Conservation (phyloP, 2,329 filamentous ascomycete species). For the Aspergillus ruber region DNA sequence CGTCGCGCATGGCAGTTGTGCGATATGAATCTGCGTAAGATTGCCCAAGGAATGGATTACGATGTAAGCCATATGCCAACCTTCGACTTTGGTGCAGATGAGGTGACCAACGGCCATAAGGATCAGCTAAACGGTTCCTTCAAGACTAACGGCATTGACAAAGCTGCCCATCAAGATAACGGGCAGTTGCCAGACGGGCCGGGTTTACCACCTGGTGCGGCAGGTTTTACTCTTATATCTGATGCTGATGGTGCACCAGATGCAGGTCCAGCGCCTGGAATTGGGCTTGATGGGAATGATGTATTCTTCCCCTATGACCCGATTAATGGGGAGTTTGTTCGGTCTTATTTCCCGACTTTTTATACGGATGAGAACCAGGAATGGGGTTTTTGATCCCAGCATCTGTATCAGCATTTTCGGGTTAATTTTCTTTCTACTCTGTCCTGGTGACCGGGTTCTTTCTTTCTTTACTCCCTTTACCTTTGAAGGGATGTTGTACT, state of each 20-base stretch:
- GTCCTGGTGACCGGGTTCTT: too few species aligned
- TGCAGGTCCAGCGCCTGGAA: background rate
- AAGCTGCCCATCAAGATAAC: too few species aligned
- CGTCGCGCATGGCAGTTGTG: conserved; percentile 39
- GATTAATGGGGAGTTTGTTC: conserved; percentile 33
- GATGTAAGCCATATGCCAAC: conserved; percentile 30
- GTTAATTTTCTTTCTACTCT: too few species aligned
- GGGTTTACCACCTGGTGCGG: too few species aligned
- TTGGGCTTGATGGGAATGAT: conserved; percentile 11
- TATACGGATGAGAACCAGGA: conserved; percentile 14
- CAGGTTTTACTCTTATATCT: too few species aligned
- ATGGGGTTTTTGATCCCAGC: background rate
- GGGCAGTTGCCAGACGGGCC: too few species aligned
- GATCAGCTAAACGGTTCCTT: background rate
- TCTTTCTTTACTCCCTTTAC: too few species aligned
- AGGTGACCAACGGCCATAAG: conserved; percentile 5
- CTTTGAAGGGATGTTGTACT: too few species aligned
- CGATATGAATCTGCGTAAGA: conserved; percentile 28
- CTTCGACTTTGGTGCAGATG: conserved; percentile 10
- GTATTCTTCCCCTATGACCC: conserved; percentile 34
- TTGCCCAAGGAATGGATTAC: conserved; percentile 29
- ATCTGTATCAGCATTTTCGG: too few species aligned
- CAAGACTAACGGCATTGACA: background rate
- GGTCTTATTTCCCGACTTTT: conserved; percentile 31
- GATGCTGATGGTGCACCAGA: too few species aligned